Evolutionary conservation across 2,329 filamentous ascomycete species (phyloP), one percentile per base, ranked within the genome.

Genomic region (Xylariaceae sp.): DNA sequence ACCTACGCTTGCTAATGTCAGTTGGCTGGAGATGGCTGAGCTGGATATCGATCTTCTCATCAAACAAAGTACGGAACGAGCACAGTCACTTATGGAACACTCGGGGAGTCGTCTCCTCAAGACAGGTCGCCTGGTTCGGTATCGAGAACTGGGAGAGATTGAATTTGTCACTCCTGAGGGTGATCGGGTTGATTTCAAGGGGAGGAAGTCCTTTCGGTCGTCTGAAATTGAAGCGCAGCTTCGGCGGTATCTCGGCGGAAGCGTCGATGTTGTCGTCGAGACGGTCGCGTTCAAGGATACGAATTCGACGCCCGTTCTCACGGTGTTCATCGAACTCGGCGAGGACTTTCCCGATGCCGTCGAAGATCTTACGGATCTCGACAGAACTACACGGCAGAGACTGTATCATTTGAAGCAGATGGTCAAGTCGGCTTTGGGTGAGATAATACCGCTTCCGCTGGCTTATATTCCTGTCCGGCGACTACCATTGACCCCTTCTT

Each of bases 71-170:
- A 40, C 53, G 9, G 52, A 58, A 47, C 56, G 58, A 45, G 60
- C 62, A 4, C 60, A 51, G 40, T 60, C 60, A 1, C 53, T 64
- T 6, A 57, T 63, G 2, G 62, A 64, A 26, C 60, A 66, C 45
- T 60, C 64, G 0, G 67, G 62, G 12, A 64, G 58, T 29, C 67
- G 65, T 4, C 61, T 70, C 9, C 70, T 80, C 50, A 79, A 78
- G 64, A 80, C 78, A 0, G 76, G 77, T 0, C 77, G 80, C 56
- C 70, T 72, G 0, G 78, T 76, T 1, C 73, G 78, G 1, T 78
- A 79, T 56, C 71, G 74, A 11, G 75, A 78, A 39, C 69, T 72
- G 1, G 78, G 78, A 0, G 67, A 74, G 54, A 71, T 81, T 35
- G 74, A 79, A 51, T 76, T 80, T 56, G 68, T 80, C 32, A 72